Percentiles rank a stretch among this genome's conserved stretches.
phyloP scores from a whole-genome alignment of 768 basidiomycete species.

The Leccinellum luteum region DNA sequence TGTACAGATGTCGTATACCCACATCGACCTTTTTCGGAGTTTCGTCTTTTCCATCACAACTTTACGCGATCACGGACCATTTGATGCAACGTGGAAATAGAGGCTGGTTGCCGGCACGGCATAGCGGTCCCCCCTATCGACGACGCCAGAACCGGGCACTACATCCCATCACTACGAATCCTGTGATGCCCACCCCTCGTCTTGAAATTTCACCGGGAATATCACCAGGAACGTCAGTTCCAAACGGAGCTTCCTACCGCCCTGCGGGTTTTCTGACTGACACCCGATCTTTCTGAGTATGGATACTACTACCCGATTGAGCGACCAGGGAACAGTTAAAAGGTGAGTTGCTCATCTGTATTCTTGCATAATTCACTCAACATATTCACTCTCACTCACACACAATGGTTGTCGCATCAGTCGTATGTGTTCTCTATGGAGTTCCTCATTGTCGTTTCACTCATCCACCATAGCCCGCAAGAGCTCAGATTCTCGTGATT shows the following conservation, averaged over 20 bases:
- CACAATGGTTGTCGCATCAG: background rate
- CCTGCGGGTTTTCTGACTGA: background rate
- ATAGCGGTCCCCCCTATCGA: background rate
- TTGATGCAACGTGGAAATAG: background rate
- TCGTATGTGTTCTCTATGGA: background rate
- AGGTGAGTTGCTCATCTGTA: background rate
- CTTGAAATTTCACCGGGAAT: background rate
- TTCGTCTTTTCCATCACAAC: background rate
- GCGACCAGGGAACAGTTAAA: background rate
- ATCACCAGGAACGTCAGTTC: background rate
- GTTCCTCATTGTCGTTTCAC: background rate
- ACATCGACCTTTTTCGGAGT: background rate
- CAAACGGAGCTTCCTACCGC: background rate
- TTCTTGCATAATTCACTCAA: background rate
- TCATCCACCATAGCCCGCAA: background rate
- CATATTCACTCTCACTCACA: background rate
- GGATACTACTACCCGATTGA: background rate
- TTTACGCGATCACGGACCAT: background rate
- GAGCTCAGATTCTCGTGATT: constrained; percentile 9
- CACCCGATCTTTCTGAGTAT: background rate
- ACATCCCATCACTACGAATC: background rate
- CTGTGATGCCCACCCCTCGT: background rate
- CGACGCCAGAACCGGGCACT: background rate
- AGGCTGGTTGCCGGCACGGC: background rate
- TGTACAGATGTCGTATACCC: background rate